Percentiles rank a stretch among this genome's conserved stretches.
Conservation (phyloP, 2,329 filamentous ascomycete species). For the Rachicladosporium sp. region DNA sequence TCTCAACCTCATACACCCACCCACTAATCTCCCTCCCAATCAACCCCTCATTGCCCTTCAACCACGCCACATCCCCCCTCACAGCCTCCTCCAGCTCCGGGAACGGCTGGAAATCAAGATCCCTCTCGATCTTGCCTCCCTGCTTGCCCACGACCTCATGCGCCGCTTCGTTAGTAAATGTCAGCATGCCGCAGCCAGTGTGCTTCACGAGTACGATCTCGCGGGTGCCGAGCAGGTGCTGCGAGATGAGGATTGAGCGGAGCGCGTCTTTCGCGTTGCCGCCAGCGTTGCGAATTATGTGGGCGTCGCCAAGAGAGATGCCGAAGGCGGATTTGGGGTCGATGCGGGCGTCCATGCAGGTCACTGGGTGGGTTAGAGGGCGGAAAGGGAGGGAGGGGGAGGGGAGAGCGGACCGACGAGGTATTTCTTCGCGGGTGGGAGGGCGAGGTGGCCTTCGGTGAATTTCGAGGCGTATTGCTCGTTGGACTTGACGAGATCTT, state of each 20-base stretch:
- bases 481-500: constrained; percentile 47
- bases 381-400: neutral
- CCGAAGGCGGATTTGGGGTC: constrained; percentile 58
- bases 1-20: constrained; percentile 70
- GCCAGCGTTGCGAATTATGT: constrained; percentile 58
- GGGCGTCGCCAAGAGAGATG: constrained; percentile 61
- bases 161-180: constrained; percentile 49
- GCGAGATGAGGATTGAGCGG: constrained; percentile 63
- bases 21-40: constrained; percentile 50
- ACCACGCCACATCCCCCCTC: constrained; percentile 49
- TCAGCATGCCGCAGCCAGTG: constrained; percentile 62
- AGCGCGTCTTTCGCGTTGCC: constrained; percentile 50
- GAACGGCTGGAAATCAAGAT: constrained; percentile 52
- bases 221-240: constrained; percentile 64
- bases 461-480: constrained; percentile 47
- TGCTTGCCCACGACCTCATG: constrained; percentile 46
- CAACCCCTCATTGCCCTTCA: constrained; percentile 49
- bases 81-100: constrained; percentile 52
- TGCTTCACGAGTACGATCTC: constrained; percentile 68
- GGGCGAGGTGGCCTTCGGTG: constrained; percentile 51
- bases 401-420: constrained; percentile 46
- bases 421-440: constrained; percentile 60
- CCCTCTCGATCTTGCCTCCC: constrained; percentile 10
- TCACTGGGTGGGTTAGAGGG: constrained; percentile 39
- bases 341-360: constrained; percentile 70